Base-by-base conservation (phyloP, 2,329 filamentous ascomycete species). In the Clonostachys rhizophaga region DNA sequence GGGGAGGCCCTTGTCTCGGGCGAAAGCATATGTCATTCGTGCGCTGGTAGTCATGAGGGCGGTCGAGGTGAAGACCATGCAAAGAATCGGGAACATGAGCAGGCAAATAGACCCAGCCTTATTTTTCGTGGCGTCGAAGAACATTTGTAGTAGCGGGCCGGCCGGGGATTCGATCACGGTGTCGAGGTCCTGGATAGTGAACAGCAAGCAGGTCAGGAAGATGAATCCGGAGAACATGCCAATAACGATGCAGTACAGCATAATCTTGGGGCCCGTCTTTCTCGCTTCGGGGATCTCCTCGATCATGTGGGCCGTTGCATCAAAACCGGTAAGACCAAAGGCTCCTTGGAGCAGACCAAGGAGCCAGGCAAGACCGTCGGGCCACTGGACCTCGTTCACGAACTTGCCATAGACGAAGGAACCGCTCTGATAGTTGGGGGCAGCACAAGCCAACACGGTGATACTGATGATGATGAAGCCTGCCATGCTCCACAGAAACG, bases 1-100 rank as follows among this genome's bases (percentile, higher is more conserved):
- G 0, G 85, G 84, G 7, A 89, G 73, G 10, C 84, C 86, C 3
- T 83, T 78, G 49, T 89, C 86, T 30, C 64, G 53, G 6, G 61
- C 82, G 52, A 87, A 87, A 0, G 84, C 84, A 56, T 83, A 87
- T 9, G 79, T 80, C 76, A 86, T 86, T 7, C 83, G 75, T 34
- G 74, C 79, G 35, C 75, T 81, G 0, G 83, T 86, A 1, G 83
- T 84, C 79, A 86, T 81, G 55, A 86, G 79, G 5, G 74, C 74
- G 5, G 75, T 82, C 4, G 76, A 77, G 2, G 83, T 81, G 57
- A 87, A 86, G 3, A 84, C 65, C 44, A 85, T 71, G 55, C 83
- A 86, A 3, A 84, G 56, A 2, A 86, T 64, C 0, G 83, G 82
- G 47, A 86, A 85, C 68, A 87, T 81, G 14, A 86, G 68, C n/a